Conservation (phyloP, 257 asterid species). For the Coffea eugenioides region DNA sequence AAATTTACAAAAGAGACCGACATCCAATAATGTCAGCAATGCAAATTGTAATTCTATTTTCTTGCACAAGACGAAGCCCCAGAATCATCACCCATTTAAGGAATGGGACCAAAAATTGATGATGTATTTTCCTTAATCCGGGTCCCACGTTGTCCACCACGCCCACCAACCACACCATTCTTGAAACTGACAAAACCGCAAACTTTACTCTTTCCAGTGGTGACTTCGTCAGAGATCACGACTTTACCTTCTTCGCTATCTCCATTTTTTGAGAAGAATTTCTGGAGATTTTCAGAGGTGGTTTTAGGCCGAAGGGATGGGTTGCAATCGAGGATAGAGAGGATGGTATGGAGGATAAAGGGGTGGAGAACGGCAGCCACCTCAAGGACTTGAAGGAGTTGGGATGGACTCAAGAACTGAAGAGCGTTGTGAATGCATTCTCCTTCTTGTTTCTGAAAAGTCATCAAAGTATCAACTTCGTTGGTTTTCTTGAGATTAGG, state of each 20-base stretch:
- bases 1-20: background rate
- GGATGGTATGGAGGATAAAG: background rate
- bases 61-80: background rate
- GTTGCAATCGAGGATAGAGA: background rate
- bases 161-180: background rate
- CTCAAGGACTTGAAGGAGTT: background rate
- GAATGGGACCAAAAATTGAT: background rate
- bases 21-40: too few relatives aligned
- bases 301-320: background rate
- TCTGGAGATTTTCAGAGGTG: background rate
- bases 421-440: background rate
- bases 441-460: background rate
- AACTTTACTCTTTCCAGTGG: background rate
- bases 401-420: background rate
- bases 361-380: conserved; percentile 2
- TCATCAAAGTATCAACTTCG: background rate
- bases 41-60: background rate
- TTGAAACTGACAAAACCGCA: background rate
- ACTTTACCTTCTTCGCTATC: background rate
- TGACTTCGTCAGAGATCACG: background rate
- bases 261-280: background rate
- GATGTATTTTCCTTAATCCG: background rate
- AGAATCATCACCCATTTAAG: background rate
- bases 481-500: background rate
- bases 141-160: background rate